A percentile compares a stretch with the other conserved stretches of the same genome.
Evolutionary conservation across 2,329 filamentous ascomycete species (phyloP).

Genomic region (Verticillium tricorpus): DNA sequence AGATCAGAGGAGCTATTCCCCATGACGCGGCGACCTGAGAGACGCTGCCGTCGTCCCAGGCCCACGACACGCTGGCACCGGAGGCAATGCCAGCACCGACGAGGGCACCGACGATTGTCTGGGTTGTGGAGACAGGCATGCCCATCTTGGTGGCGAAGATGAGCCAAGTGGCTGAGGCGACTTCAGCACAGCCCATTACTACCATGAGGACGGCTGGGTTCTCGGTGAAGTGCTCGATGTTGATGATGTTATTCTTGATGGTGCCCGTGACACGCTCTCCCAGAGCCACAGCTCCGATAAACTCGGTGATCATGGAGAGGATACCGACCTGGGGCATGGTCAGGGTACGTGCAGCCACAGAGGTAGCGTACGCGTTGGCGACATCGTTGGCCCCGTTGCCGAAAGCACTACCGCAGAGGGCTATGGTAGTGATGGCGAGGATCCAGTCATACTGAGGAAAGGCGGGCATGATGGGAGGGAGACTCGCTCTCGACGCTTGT

Average conservation of each 20-base stretch:
- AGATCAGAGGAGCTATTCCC: slow-evolving; percentile 14
- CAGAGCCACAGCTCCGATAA: slow-evolving; percentile 46
- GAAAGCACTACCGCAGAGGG: slow-evolving; percentile 11
- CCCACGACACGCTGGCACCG: slow-evolving; percentile 20
- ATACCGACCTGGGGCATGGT: slow-evolving; percentile 47
- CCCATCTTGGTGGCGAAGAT: slow-evolving; percentile 10
- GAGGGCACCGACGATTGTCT: slow-evolving; percentile 11
- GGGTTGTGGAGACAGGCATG: slow-evolving; percentile 10
- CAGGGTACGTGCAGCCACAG: slow-evolving; percentile 44
- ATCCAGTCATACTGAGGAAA: slow-evolving; percentile 11
- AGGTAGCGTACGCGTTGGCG: slow-evolving; percentile 46
- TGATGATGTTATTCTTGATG: slow-evolving; percentile 38
- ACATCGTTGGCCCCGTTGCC: slow-evolving; percentile 14
- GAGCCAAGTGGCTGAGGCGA: slow-evolving; percentile 11
- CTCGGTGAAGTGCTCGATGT: slow-evolving; percentile 26
- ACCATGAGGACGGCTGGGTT: slow-evolving; percentile 12
- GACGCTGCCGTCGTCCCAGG: slow-evolving; percentile 14
- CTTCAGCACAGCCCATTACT: slow-evolving; percentile 9
- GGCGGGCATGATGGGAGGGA: background rate
- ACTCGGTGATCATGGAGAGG: slow-evolving; percentile 43
- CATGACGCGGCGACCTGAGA: slow-evolving; percentile 17
- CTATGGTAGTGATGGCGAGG: slow-evolving; percentile 11
- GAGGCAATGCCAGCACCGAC: slow-evolving; percentile 19
- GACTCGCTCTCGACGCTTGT: background rate
- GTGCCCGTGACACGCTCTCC: slow-evolving; percentile 39